Base-by-base conservation (phyloP, 2,329 filamentous ascomycete species). In the Neonectria faginata region DNA sequence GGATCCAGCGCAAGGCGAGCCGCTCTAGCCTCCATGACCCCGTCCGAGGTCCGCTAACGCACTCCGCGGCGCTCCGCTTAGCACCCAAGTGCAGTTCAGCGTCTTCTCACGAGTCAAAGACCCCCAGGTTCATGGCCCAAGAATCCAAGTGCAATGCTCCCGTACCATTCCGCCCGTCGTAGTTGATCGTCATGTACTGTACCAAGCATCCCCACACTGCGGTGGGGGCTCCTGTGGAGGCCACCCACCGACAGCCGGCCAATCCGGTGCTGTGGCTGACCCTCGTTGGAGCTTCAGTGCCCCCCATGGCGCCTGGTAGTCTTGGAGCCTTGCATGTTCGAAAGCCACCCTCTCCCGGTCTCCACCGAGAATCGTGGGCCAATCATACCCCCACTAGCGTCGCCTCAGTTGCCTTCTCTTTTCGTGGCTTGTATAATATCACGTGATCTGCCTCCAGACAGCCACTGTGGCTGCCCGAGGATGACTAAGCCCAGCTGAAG, bases 401-500 rank as follows among this genome's bases (percentile, higher is more conserved):
- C 12, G 47, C 14, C 29, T 61, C 39, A 1, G 3, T 58, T n/a
- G 22, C 27, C 33, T 33, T 29, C 39, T 29, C 48, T 11, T 14
- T 44, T 22, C 36, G 33, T 42, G 39, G 41, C 16, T 18, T 9
- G n/a, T 57, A 62, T 65, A 41, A 41, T 57, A 12, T 72, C 72
- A 74, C 72, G 72, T 74, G 71, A 55, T n/a, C 2, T 2, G 8
- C 8, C 6, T 31, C 11, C 22, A 48, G 11, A 10, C 9, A 44
- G 22, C 11, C 10, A 4, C 16, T 9, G 3, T 16, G 39, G 14
- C 14, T 42, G n/a, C 0, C 8, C n/a, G 8, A 0, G 3, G 53
- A 67, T 74, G 72, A 74, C 72, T 74, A 74, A 74, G 69, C 22
- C 18, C 6, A n/a, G n/a, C 39, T 22, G 52, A 57, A 51, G 62